phyloP scores from a whole-genome alignment of 371 early-diverging fungal genomes.

The Phascolomyces articulosus region DNA sequence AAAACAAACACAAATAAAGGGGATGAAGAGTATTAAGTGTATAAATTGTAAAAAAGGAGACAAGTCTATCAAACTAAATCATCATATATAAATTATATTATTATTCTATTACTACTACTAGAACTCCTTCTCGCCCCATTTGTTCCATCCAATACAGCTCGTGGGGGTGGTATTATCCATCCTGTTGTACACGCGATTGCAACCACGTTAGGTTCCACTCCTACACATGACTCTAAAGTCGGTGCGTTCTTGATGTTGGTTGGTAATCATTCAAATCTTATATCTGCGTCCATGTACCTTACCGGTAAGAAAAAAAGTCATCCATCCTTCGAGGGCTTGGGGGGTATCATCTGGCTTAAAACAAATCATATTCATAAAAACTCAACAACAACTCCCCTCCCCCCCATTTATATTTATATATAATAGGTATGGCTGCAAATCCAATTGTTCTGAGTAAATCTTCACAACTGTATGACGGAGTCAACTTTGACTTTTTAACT shows the following conservation, averaged over 20 bases:
- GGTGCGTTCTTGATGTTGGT: slow-evolving; percentile 60
- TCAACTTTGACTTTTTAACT: slow-evolving; percentile 60
- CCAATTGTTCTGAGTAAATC: slow-evolving; percentile 65
- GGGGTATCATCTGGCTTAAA: too few relatives aligned
- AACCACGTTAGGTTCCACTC: slow-evolving; percentile 48
- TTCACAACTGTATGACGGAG: slow-evolving; percentile 45
- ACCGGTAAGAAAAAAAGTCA: slow-evolving; percentile 40
- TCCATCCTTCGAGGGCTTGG: background rate
- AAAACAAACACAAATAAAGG: background rate
- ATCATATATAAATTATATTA: too few relatives aligned
- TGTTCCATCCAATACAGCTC: slow-evolving; percentile 77
- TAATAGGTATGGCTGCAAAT: slow-evolving; percentile 68
- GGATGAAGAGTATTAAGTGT: too few relatives aligned
- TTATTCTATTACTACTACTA: slow-evolving; percentile 7
- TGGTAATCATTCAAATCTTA: slow-evolving; percentile 63
- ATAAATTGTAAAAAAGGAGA: background rate
- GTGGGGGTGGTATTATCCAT: slow-evolving; percentile 73
- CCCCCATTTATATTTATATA: background rate
- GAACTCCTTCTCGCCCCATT: slow-evolving; percentile 70
- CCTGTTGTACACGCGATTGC: slow-evolving; percentile 72
- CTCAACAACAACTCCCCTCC: background rate
- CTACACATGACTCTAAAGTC: slow-evolving; percentile 29
- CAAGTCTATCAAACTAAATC: background rate
- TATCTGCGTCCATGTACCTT: slow-evolving; percentile 67
- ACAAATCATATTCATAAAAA: background rate